Evolutionary conservation across 805 yeast genomes (phyloP), one percentile per base, ranked within the genome.

Genomic region (Teunomyces barrocoloradensis): DNA sequence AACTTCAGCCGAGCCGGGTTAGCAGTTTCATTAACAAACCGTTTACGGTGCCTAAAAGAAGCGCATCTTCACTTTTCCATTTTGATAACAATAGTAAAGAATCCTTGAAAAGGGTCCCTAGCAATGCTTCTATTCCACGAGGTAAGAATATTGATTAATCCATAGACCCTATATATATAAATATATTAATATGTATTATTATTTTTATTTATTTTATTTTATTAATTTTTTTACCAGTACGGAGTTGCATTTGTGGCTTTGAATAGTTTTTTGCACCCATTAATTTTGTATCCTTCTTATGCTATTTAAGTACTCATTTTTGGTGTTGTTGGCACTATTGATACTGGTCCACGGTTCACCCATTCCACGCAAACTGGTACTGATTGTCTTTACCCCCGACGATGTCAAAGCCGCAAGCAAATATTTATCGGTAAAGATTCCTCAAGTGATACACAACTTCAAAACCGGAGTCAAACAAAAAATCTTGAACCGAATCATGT

Each of bases 1-100:
- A 13, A 10, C 44, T 15, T 9, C 39, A 13, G 10, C 44, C 56
- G 4, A 45, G 53, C 44, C 45, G 53, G 47, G 21, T 44, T 49
- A 50, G 46, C 36, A 69, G 63, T 37, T 69, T 71, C 48, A 49
- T 71, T 48, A 68, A 59, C 58, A 68, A 65, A 50, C 77, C 76
- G 3, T 72, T 72, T 47, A 50, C 56, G 4, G 55, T 59, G 1
- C 73, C 71, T 3, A 65, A 61, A 48, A 56, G 62, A 38, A 51
- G 35, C 25, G 54, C 55, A 7, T 44, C 52, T 3, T 41, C 48
- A 11, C 34, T 43, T 13, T 48, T 50, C 21, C 39, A 42, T 13
- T 38, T 46, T 18, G 55, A 52, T 34, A 52, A 53, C 36, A 47
- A 28, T 21, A 65, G 70, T 46, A 46, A 63, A 47, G 71, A 66